A percentile compares a stretch with the other conserved stretches of the same genome.
Conservation (phyloP, 805 yeast genomes). For the Wickerhamiella vanderwaltii region DNA sequence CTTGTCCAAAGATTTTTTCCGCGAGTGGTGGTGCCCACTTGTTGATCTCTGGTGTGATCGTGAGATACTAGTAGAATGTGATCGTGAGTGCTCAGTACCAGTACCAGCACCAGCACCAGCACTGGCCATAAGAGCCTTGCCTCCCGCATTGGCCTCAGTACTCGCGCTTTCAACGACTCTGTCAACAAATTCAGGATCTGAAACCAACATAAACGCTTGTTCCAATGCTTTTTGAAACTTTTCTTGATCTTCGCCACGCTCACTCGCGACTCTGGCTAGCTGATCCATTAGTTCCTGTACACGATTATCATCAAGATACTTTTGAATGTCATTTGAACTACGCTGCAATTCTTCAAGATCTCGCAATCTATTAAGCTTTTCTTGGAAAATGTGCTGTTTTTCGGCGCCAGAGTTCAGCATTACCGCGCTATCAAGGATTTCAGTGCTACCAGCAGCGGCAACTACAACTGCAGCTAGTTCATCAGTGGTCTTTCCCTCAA, state of each 20-base stretch:
- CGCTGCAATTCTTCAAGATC: conserved; percentile 59
- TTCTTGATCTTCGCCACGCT: conserved; percentile 6
- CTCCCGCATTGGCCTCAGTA: not conserved
- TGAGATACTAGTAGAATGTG: too few relatives aligned
- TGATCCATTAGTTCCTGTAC: conserved; percentile 18
- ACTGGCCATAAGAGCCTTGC: conserved; percentile 17
- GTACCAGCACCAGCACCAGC: conserved; percentile 22
- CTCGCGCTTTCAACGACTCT: not conserved
- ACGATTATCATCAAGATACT: conserved; percentile 21
- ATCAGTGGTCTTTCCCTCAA: conserved; percentile 5
- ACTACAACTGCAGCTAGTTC: conserved; percentile 7
- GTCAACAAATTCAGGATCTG: conserved; percentile 1
- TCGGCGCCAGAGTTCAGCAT: conserved; percentile 57
- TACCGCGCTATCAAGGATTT: conserved; percentile 26
- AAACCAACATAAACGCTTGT: conserved; percentile 1
- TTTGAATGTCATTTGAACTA: conserved; percentile 52
- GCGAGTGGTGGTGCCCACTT: not conserved
- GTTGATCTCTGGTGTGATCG: not conserved
- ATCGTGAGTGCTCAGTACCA: too few relatives aligned
- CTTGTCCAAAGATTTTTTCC: conserved; percentile 3
- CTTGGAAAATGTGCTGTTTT: conserved; percentile 1
- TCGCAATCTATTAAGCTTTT: conserved; percentile 39
- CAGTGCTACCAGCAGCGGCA: conserved; percentile 5
- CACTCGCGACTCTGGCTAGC: conserved; percentile 15
- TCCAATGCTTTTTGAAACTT: conserved; percentile 9